A percentile compares a stretch with the other conserved stretches of the same genome.
phyloP scores from a whole-genome alignment of 1,284 basidiomycete species.

The Austroboletus niveus region DNA sequence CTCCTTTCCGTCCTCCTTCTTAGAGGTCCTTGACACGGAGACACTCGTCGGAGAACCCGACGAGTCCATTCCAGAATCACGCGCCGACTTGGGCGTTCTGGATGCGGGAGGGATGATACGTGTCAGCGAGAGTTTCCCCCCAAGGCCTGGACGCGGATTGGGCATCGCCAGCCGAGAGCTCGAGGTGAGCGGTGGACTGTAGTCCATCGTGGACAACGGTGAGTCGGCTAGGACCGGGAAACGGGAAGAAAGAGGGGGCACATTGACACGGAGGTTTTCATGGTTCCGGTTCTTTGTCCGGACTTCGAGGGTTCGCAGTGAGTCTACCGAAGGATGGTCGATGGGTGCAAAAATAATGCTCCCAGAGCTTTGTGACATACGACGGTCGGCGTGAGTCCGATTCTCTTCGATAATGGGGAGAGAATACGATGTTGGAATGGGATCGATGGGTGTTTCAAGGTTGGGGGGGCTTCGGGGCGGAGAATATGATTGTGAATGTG shows the following conservation, averaged over 20 bases:
- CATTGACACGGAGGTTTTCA: conserved; percentile 32
- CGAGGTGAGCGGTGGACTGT: conserved; percentile 1
- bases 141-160: conserved; percentile 10
- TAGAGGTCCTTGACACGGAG: conserved; percentile 10
- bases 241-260: conserved; percentile 17
- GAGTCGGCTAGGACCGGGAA: conserved; percentile 21
- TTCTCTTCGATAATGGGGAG: conserved; percentile 32
- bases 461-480: conserved; percentile 37
- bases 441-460: conserved; percentile 28
- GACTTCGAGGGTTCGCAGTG: conserved; percentile 1
- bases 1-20: conserved; percentile 27
- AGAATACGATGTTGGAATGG: conserved; percentile 7
- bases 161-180: conserved; percentile 2
- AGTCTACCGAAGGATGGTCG: conserved; percentile 6
- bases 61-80: conserved; percentile 7
- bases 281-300: conserved; percentile 29
- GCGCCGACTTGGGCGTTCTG: conserved; percentile 10
- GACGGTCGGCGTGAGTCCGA: background rate
- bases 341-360: conserved; percentile 27
- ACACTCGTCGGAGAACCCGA: conserved; percentile 20
- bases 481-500: conserved; percentile 34
- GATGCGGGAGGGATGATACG: conserved; percentile 27
- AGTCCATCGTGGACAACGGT: conserved; percentile 12
- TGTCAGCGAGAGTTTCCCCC: conserved; percentile 25
- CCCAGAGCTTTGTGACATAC: conserved; percentile 20